Evolutionary conservation across 129 eudicot species (phyloP).

Genomic region (Erigeron canadensis): DNA sequence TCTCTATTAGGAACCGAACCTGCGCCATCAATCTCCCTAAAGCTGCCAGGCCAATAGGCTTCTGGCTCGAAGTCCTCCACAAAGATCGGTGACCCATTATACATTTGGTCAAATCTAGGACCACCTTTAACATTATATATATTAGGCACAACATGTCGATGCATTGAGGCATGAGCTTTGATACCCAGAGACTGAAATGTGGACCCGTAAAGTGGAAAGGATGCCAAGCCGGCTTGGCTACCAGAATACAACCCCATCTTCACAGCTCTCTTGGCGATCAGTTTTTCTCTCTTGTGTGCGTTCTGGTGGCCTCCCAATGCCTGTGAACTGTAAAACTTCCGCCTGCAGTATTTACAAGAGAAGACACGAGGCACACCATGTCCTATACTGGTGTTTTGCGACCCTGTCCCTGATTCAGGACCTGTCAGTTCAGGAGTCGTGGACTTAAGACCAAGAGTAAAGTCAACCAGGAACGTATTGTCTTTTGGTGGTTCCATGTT

Average conservation of each 20-base stretch:
- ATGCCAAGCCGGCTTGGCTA: constrained; percentile 62
- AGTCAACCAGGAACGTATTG: constrained; percentile 27
- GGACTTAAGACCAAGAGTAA: constrained; percentile 43
- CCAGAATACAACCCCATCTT: constrained; percentile 54
- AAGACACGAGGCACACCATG: constrained; percentile 40
- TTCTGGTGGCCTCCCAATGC: constrained; percentile 81
- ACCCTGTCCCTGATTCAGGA: constrained; percentile 9
- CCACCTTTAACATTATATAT: constrained; percentile 40
- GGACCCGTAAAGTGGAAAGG: constrained; percentile 68
- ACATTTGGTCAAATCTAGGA: constrained; percentile 51
- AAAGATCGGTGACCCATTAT: constrained; percentile 42
- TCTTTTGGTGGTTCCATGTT: not conserved
- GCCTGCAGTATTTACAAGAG: constrained; percentile 69
- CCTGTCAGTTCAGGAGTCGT: constrained; percentile 18
- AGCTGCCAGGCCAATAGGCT: constrained; percentile 71
- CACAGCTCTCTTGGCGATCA: constrained; percentile 66
- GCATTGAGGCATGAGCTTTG: constrained; percentile 60
- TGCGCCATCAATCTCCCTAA: constrained; percentile 45
- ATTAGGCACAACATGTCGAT: constrained; percentile 27
- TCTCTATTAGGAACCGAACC: constrained; percentile 34
- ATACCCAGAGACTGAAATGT: constrained; percentile 56
- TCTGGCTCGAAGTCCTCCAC: constrained; percentile 48
- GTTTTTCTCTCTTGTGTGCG: constrained; percentile 68
- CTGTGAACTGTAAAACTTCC: constrained; percentile 77
- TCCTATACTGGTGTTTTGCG: constrained; percentile 25